Percentiles rank a stretch among this genome's conserved stretches.
phyloP scores from a whole-genome alignment of 495 filamentous ascomycete species.

The Hapsidospora chrysogenum region DNA sequence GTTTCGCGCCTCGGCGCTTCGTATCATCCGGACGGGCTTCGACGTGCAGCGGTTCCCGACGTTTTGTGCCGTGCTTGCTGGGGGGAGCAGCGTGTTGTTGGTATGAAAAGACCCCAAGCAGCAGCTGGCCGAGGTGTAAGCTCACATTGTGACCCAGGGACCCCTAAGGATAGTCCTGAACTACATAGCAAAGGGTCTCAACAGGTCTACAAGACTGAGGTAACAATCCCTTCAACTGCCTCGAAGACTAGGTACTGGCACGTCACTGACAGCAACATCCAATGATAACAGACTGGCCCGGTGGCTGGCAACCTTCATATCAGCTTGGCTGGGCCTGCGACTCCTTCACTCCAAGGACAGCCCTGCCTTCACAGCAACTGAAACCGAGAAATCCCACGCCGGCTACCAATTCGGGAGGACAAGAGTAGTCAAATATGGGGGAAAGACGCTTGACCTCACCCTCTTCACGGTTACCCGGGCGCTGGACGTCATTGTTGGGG shows the following conservation, averaged over 20 bases:
- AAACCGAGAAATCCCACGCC: conserved; percentile 7
- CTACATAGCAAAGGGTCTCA: too few species aligned
- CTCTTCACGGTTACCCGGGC: conserved; percentile 65
- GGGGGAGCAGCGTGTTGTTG: conserved; percentile 61
- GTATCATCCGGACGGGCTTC: conserved; percentile 27
- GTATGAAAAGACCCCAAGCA: conserved; percentile 24
- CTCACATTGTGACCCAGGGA: too few species aligned
- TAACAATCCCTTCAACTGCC: too few species aligned
- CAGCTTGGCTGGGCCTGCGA: conserved; percentile 30
- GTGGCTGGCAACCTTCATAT: conserved; percentile 31
- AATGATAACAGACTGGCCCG: conserved; percentile 23
- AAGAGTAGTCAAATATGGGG: conserved; percentile 34
- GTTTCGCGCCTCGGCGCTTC: conserved; percentile 21
- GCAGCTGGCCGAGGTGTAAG: too few species aligned
- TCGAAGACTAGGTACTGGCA: too few species aligned
- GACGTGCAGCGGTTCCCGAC: conserved; percentile 54
- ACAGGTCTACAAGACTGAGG: too few species aligned
- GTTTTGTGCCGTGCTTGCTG: conserved; percentile 63
- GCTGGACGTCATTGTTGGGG: conserved; percentile 50
- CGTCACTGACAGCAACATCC: too few species aligned
- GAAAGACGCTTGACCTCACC: conserved; percentile 74
- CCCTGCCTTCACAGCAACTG: conserved; percentile 19
- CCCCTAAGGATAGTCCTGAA: too few species aligned
- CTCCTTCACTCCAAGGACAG: conserved; percentile 29
- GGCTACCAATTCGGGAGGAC: conserved; percentile 9